Evolutionary conservation across 495 filamentous ascomycete species (phyloP), one percentile per base, ranked within the genome.

Genomic region (Tuber brumale): DNA sequence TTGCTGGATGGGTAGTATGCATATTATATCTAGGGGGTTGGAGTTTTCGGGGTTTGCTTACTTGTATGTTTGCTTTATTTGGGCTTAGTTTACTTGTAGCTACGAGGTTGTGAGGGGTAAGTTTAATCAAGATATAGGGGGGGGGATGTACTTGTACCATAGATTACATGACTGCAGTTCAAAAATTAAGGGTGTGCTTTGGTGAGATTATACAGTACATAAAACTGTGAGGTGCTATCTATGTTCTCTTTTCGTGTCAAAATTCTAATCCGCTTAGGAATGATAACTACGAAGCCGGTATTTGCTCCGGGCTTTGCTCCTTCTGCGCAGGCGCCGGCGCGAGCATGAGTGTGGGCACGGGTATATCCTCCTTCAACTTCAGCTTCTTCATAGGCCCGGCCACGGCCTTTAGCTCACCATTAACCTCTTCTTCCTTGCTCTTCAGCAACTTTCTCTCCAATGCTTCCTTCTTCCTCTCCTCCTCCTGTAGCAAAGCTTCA

Each of bases 401-500:
- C 35, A 87, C 71, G 69, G 76, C 84, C 71, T 83, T 71, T 75
- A 66, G 57, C 57, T 27, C 16, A 66, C 57, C 27, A 6, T 31
- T 35, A 66, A 18, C 79, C 31, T 21, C 72, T 35, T 85, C 80
- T 75, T 81, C 79, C 77, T 82, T 78, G 48, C 81, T 75, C 7
- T 83, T 83, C 14, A 81, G 82, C 69, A 85, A 79, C 75, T 84
- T 86, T 35, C 81, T 76, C 35, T 84, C 61, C 31, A 75, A 57
- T 23, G 76, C 81, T 57, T 84, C 83, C 42, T 72, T 77, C 76
- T 86, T 88, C 82, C 86, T 84, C 83, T 85, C 86, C 84, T 93
- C 90, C 77, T 89, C 89, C 51, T 83, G 86, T 84, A 96, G 89
- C 85, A 99, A 81, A 16, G 87, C 90, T 79, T 92, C 90, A 42